phyloP scores from a whole-genome alignment of 345 rosid species.

The Isatis tinctoria region DNA sequence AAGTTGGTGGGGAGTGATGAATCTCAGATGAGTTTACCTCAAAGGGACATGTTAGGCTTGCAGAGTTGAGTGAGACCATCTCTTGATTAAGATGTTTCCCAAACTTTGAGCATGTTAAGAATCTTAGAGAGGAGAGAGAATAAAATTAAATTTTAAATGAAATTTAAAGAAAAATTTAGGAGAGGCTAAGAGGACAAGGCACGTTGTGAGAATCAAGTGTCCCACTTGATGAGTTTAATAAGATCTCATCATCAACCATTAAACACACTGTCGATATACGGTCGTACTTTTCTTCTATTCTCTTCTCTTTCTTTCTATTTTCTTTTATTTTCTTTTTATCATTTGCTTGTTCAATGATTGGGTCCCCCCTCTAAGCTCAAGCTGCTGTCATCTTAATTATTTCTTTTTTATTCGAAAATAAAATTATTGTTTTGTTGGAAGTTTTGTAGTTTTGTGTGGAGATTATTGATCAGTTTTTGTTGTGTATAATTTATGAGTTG shows the following conservation, averaged over 20 bases:
- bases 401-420: slow-evolving; percentile 1
- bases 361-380: slow-evolving; percentile 31
- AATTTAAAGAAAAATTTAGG: not conserved
- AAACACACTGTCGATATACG: slow-evolving; percentile 32
- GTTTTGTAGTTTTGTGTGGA: slow-evolving; percentile 29
- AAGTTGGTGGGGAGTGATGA: slow-evolving; percentile 11
- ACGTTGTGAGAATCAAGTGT: slow-evolving; percentile 32
- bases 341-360: slow-evolving; percentile 30
- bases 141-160: not conserved
- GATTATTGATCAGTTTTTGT: slow-evolving; percentile 25
- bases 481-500: slow-evolving; percentile 26
- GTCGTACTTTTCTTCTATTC: slow-evolving; percentile 34
- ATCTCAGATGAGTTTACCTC: slow-evolving; percentile 9
- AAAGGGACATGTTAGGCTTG: slow-evolving; percentile 25
- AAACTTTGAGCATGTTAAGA: slow-evolving; percentile 21
- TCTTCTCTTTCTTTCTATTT: not conserved
- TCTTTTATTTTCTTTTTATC: not conserved
- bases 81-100: slow-evolving; percentile 30
- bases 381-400: slow-evolving; percentile 33
- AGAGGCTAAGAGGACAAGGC: slow-evolving; percentile 31
- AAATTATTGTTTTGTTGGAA: slow-evolving; percentile 15
- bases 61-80: slow-evolving; percentile 23
- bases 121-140: not conserved
- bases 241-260: slow-evolving; percentile 29
- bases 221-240: slow-evolving; percentile 33